phyloP scores from a whole-genome alignment of 2,329 filamentous ascomycete genomes.

The Magnaporthiopsis poae region DNA sequence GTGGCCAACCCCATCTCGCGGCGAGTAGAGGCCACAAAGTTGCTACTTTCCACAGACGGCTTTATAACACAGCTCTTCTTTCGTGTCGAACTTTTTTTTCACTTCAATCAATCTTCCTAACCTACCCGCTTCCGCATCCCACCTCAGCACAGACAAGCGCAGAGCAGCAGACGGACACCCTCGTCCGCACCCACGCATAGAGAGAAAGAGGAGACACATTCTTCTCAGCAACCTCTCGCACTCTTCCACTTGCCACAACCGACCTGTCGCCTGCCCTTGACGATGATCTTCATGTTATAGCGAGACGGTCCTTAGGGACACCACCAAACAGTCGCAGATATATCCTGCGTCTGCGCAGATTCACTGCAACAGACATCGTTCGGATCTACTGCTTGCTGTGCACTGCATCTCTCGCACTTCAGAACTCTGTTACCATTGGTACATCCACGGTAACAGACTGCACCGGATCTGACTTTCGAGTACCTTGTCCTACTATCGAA shows the following conservation, averaged over 20 bases:
- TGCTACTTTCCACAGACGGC: neutral
- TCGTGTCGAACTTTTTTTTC: neutral
- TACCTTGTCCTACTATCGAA: neutral
- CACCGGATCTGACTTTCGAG: neutral
- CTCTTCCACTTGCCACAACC: neutral
- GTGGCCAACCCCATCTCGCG: neutral
- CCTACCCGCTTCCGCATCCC: neutral
- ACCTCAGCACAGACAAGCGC: too few species aligned
- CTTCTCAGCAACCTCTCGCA: neutral
- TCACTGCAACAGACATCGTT: neutral
- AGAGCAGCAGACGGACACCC: neutral
- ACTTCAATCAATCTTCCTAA: neutral
- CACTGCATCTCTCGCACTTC: neutral
- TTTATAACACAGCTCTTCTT: neutral
- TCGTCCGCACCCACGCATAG: neutral
- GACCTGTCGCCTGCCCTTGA: constrained; percentile 11
- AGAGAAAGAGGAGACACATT: neutral
- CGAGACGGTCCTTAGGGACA: constrained; percentile 36
- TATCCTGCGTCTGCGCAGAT: neutral
- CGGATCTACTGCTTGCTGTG: neutral
- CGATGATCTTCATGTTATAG: constrained; percentile 23
- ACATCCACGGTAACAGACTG: neutral
- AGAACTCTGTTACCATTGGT: neutral
- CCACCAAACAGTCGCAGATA: constrained; percentile 12
- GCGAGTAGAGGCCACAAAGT: neutral